Base-by-base conservation (phyloP, 139 green algal genomes). In the Auxenochlorella pyrenoidosa region DNA sequence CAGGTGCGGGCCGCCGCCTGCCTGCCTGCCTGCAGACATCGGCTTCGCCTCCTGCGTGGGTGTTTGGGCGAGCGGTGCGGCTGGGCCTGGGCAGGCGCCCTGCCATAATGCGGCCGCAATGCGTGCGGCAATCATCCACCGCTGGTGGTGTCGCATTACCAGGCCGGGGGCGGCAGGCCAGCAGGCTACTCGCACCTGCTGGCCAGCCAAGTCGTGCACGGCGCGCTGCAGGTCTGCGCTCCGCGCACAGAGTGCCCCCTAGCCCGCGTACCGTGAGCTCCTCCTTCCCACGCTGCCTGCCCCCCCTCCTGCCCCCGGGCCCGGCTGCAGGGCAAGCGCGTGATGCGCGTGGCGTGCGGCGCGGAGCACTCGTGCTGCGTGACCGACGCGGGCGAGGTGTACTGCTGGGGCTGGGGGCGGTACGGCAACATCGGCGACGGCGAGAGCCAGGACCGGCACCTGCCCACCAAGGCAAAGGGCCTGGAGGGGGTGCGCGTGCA, bases 341-440 rank as follows among this genome's bases (percentile, higher is more conserved):
- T 95, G 18, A 30, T 65, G 18, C 89, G 83, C 19, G 88, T 97
- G 54, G 93, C 94, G 2, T 96, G 90, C 70, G 96, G 96, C 18
- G 93, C 95, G 18, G 96, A 99, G 34, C 96, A 99, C 91, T 97
- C 95, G 0, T 36, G 96, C 43, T 93, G 83, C 12, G 82, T 93
- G 5, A 97, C 91, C 1, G 26, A 78, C 0, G 65, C 54, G 0
- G 95, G 95, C 22, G 79, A 93, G 34, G 94, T 97, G 51, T 99
- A 89, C 75, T 90, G 89, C 65, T 99, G 96, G 95, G 96, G 96
- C 32, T 66, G 80, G 78, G 86, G 95, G 83, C 87, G 96, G 41
- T 98, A 94, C 58, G 90, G 96, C 72, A 98, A 98, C 91, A 84
- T 99, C 8, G 96, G 96, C 40, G 89, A 95, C 66, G 96, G 95